These are phyloP conservation scores for Penicillium sp. DNA, from an alignment of 2,329 filamentous ascomycete species.

Conservation along the genomic window DNA sequence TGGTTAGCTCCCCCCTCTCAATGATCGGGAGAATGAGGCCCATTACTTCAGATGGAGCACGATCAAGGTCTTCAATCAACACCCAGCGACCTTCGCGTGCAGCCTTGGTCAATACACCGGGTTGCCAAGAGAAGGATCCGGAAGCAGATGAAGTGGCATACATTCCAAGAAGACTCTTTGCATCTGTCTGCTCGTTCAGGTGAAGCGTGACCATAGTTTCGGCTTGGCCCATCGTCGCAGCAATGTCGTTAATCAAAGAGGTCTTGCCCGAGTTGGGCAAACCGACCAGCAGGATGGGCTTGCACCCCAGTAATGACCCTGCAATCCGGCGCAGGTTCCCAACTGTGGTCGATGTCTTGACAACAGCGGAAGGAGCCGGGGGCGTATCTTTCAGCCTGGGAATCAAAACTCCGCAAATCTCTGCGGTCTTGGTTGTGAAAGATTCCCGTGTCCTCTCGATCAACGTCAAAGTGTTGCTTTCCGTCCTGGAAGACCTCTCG, in stretches of 20 bases:
- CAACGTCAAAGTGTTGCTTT: conserved; percentile 20
- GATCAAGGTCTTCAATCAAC: conserved; percentile 92
- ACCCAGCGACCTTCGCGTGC: conserved; percentile 95
- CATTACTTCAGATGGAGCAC: conserved; percentile 90
- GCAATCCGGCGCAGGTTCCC: conserved; percentile 70
- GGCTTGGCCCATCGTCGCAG: conserved; percentile 73
- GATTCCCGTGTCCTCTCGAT: conserved; percentile 28
- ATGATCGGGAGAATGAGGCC: conserved; percentile 90
- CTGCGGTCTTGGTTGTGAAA: conserved; percentile 60
- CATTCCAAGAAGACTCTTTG: conserved; percentile 90
- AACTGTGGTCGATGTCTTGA: conserved; percentile 70
- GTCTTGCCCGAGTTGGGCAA: conserved; percentile 89
- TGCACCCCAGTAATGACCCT: conserved; percentile 60
- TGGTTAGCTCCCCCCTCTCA: conserved; percentile 84
- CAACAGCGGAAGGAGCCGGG: conserved; percentile 51
- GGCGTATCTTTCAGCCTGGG: conserved; percentile 54
- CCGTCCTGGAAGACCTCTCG: conserved; percentile 21
- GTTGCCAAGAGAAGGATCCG: conserved; percentile 86
- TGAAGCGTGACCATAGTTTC: conserved; percentile 88
- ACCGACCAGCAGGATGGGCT: conserved; percentile 78
- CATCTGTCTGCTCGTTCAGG: conserved; percentile 96
- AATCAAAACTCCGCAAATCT: conserved; percentile 65
- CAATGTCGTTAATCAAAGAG: conserved; percentile 75
- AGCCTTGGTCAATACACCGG: conserved; percentile 89
- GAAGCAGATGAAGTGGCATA: conserved; percentile 87